Percentiles rank a stretch among this genome's conserved stretches.
phyloP scores from a whole-genome alignment of 1,284 basidiomycete species.

The Athelia psychrophila region DNA sequence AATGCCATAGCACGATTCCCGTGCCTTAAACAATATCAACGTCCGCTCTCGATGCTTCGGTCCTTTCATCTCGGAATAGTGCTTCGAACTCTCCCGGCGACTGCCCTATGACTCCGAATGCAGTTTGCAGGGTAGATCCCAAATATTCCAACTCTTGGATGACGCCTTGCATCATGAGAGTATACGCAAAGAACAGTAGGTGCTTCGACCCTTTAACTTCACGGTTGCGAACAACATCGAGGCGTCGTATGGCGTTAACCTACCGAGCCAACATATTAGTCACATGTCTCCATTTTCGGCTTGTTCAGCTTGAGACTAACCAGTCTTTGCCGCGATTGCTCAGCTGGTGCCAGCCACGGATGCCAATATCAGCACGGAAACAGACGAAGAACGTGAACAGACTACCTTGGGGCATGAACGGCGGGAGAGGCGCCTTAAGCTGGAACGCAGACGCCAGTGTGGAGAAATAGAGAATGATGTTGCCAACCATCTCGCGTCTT shows the following conservation, averaged over 20 bases:
- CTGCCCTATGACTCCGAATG: conserved; percentile 86
- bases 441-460: conserved; percentile 85
- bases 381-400: no score
- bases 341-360: conserved; percentile 86
- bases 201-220: conserved; percentile 77
- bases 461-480: conserved; percentile 91
- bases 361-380: no score
- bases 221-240: conserved; percentile 81
- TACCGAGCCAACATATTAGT: conserved; percentile 21
- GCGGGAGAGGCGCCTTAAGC: conserved; percentile 89
- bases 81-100: conserved; percentile 66
- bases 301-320: conserved; percentile 37
- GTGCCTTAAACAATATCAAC: not conserved
- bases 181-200: conserved; percentile 92
- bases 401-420: no score
- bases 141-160: conserved; percentile 83
- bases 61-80: conserved; percentile 38
- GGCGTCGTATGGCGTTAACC: conserved; percentile 78
- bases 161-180: conserved; percentile 89
- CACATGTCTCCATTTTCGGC: not conserved
- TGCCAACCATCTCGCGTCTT: conserved; percentile 90
- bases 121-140: conserved; percentile 76
- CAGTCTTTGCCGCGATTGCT: conserved; percentile 75
- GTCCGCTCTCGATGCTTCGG: not conserved
- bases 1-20: no score